Base-by-base conservation (phyloP, 1,284 basidiomycete genomes). In the Anthracocystis panici-leucophaei region DNA sequence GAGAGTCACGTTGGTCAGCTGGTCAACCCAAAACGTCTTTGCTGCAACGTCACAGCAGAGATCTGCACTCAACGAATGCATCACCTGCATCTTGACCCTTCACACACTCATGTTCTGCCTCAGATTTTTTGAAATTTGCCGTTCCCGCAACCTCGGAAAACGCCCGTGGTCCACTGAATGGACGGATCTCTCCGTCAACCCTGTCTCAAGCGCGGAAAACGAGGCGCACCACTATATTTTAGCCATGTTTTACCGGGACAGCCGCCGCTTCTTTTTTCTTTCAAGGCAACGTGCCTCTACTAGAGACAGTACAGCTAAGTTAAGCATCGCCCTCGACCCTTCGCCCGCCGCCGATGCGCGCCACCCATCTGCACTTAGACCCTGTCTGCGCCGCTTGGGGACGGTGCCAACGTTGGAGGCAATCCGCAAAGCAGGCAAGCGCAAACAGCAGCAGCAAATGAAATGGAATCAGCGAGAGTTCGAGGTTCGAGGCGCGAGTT, bases 121-220 rank as follows among this genome's bases (percentile, higher is more conserved):
- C 29, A 40, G 31, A 41, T 44, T 54, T 54, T 54, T 44, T 53
- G 35, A 20, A 23, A 33, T 27, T 40, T 40, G 23, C 16, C 40
- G 16, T 52, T 61, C 48, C 51, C 59, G 57, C 41, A 12, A n/a
- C 54, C 54, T 63, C 54, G 61, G 53, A 35, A 44, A 7, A 14
- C 16, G 48, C 40, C 57, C 57, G 57, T 38, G n/a, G 20, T 16
- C 49, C 5, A 18, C 9, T 11, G 45, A 27, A 11, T 7, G 25
- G 21, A 48, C 61, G 62, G 62, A 64, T 53, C 42, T 64, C 23
- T 64, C 62, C 62, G 62, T n/a, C 18, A 52, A 35, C 25, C 38
- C 25, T 33, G 41, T 48, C 48, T 49, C 48, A 29, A 31, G 46
- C 27, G 35, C 14, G 35, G 35, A 16, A 38, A 38, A 16, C 12